Conservation (phyloP, 306 rosid species). For the Trifolium fragiferum region DNA sequence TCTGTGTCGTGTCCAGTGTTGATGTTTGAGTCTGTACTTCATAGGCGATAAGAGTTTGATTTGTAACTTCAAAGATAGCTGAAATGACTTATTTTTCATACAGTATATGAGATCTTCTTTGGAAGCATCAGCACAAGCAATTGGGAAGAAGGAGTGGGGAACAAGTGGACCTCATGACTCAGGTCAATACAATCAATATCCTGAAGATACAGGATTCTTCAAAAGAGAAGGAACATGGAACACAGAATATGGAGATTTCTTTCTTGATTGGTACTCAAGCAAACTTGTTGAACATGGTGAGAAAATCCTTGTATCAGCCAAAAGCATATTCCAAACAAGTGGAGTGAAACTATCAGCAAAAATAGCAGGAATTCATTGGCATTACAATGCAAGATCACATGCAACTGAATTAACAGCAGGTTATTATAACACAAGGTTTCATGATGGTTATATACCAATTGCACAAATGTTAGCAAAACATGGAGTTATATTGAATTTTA, state of each 20-base stretch:
- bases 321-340: conserved; percentile 63
- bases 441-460: conserved; percentile 68
- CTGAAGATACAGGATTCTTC: conserved; percentile 84
- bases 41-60: too few species aligned
- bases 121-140: conserved; percentile 74
- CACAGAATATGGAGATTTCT: conserved; percentile 78
- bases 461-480: conserved; percentile 73
- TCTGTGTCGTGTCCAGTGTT: too few species aligned
- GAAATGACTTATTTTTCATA: conserved; percentile 32
- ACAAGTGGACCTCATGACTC: conserved; percentile 80
- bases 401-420: conserved; percentile 93
- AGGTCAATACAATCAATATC: conserved; percentile 82
- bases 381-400: conserved; percentile 75
- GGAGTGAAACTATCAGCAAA: conserved; percentile 82
- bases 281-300: conserved; percentile 80
- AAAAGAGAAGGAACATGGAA: conserved; percentile 82
- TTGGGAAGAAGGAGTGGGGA: conserved; percentile 88
- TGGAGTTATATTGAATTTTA: conserved; percentile 73
- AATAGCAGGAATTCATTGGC: conserved; percentile 97
- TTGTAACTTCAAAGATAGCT: too few species aligned
- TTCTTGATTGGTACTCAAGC: conserved; percentile 83
- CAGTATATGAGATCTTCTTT: conserved; percentile 92
- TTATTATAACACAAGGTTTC: conserved; percentile 75
- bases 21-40: too few species aligned
- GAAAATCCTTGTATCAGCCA: conserved; percentile 67